These are phyloP conservation scores for Teratosphaeria nubilosa DNA, from an alignment of 2,329 filamentous ascomycete genomes.

Conservation along the genomic window DNA sequence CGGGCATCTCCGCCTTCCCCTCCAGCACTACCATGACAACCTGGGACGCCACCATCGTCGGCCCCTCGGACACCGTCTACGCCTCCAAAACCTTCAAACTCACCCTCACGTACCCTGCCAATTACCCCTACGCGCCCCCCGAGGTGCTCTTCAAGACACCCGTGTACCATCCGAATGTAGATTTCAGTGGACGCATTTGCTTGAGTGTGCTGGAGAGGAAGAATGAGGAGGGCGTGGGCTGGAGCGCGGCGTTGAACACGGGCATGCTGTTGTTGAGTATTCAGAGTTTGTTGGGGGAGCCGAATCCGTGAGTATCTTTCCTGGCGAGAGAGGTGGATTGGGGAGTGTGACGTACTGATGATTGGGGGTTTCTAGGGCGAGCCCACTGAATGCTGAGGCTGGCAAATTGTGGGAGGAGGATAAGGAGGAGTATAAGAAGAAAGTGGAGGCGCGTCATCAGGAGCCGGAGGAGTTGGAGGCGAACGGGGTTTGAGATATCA, in stretches of 20 bases:
- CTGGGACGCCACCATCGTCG: constrained; percentile 90
- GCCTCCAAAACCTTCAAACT: constrained; percentile 83
- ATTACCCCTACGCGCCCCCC: constrained; percentile 86
- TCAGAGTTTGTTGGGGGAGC: constrained; percentile 90
- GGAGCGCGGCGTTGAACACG: constrained; percentile 95
- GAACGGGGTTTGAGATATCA: neutral
- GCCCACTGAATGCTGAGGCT: constrained; percentile 89
- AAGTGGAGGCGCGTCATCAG: constrained; percentile 54
- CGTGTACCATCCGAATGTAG: constrained; percentile 97
- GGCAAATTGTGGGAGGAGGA: constrained; percentile 93
- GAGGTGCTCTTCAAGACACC: constrained; percentile 95
- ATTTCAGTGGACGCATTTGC: constrained; percentile 94
- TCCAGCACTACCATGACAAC: constrained; percentile 72
- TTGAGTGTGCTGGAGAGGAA: constrained; percentile 78
- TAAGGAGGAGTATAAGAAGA: constrained; percentile 72
- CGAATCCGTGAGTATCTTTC: constrained; percentile 71
- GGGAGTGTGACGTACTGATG: constrained; percentile 2
- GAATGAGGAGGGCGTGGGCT: constrained; percentile 47
- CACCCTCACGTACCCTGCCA: constrained; percentile 76
- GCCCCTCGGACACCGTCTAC: constrained; percentile 86
- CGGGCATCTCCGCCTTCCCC: constrained; percentile 91
- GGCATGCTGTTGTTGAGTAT: constrained; percentile 86
- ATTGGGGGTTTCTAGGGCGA: constrained; percentile 51
- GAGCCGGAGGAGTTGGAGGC: constrained; percentile 41
- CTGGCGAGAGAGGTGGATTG: neutral